Conservation (phyloP, 1,139 yeast species). For the Yamadazyma aaseri region DNA sequence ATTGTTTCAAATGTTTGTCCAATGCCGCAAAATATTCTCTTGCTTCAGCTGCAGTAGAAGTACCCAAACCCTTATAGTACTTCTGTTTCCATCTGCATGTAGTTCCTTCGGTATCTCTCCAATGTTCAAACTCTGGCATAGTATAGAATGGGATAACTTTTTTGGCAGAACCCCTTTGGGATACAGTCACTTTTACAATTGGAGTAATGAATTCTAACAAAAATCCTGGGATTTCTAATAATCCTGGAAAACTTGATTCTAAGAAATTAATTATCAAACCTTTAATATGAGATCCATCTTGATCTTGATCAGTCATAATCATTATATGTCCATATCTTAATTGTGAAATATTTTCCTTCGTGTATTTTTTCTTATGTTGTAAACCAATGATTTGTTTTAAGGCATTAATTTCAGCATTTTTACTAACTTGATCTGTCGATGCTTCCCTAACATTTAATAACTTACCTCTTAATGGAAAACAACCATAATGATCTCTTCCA, state of each 20-base stretch:
- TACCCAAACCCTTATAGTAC: conserved; percentile 98
- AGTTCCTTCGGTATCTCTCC: conserved; percentile 86
- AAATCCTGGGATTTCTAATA: conserved; percentile 88
- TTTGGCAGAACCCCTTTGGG: conserved; percentile 55
- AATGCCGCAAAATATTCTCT: conserved; percentile 86
- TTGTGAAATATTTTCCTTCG: conserved; percentile 58
- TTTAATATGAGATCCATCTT: conserved; percentile 97
- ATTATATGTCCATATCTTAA: conserved; percentile 94
- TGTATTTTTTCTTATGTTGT: conserved; percentile 85
- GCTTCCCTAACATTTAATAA: conserved; percentile 95
- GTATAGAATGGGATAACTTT: conserved; percentile 76
- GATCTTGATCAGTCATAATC: conserved; percentile 99
- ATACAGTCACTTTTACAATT: conserved; percentile 83
- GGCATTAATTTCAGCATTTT: conserved; percentile 92
- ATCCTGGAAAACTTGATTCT: conserved; percentile 93
- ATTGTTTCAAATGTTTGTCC: conserved; percentile 81
- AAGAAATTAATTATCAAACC: conserved; percentile 92
- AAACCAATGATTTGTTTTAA: conserved; percentile 94
- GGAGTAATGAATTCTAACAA: conserved; percentile 95
- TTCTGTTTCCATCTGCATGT: conserved; percentile 85
- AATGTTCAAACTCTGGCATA: conserved; percentile 92
- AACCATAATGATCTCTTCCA: conserved; percentile 94
- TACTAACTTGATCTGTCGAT: conserved; percentile 86
- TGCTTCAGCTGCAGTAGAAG: conserved; percentile 78
- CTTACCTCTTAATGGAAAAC: conserved; percentile 94